A percentile compares a stretch with the other conserved stretches of the same genome.
Conservation (phyloP, 345 rosid species). For the Euphorbia pulcherrima region DNA sequence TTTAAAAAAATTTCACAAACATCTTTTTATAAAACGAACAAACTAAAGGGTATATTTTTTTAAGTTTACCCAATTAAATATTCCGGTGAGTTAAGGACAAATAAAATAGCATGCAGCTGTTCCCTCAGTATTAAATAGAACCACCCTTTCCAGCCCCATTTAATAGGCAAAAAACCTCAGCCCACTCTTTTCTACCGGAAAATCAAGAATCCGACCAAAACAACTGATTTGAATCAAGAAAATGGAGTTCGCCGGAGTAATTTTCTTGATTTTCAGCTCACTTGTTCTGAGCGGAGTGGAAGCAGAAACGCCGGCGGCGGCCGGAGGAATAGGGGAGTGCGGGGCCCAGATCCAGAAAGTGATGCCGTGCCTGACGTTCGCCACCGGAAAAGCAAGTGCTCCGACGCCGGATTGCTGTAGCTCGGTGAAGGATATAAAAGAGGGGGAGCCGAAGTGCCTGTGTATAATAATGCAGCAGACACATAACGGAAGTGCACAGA, state of each 20-base stretch:
- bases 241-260: slow-evolving; percentile 6
- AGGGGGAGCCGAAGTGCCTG: slow-evolving; percentile 66
- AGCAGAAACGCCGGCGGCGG: background rate
- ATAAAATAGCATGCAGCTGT: no score
- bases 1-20: no score
- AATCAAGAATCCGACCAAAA: background rate
- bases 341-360: slow-evolving; percentile 45
- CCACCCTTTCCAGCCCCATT: no score
- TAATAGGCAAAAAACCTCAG: no score
- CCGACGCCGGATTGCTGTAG: slow-evolving; percentile 68
- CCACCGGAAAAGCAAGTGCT: slow-evolving; percentile 45
- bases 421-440: slow-evolving; percentile 48
- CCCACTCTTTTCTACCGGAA: no score
- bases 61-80: no score
- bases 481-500: slow-evolving; percentile 37
- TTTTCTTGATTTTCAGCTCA: slow-evolving; percentile 6
- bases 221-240: background rate
- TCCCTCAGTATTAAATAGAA: no score
- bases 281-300: slow-evolving; percentile 15
- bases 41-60: no score
- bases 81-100: no score
- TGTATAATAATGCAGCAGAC: slow-evolving; percentile 67
- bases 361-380: slow-evolving; percentile 56
- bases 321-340: slow-evolving; percentile 30
- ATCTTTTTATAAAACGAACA: no score